Evolutionary conservation across 345 rosid species (phyloP), one percentile per base, ranked within the genome.

Genomic region (Euphorbia lathyris): DNA sequence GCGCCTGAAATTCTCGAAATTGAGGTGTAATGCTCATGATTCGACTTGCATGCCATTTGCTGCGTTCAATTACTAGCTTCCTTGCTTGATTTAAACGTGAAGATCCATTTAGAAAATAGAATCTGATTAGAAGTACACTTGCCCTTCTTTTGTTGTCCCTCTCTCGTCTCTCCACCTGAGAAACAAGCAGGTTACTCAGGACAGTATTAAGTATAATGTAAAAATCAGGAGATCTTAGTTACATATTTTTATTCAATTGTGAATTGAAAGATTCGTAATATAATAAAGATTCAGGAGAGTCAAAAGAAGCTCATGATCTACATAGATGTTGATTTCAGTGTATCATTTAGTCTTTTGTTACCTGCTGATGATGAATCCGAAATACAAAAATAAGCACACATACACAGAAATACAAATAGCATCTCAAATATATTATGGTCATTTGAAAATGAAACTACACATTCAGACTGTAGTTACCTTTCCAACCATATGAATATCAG

Each of bases 141-240:
- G 91, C 81, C 75, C 88, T 82, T 73, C 90, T 88, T 77, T 80
- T 88, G 58, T 81, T 77, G 74, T 91, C 95, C 79, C 97, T 88
- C 79, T 94, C 98, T 19, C 97, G 95, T 71, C 96, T 90, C 87
- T 94, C 98, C 77, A 94, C 98, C 98, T 94, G 80, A 63, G 62
- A 77, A 69, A 66, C 67, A 77, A 52, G 62, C 68, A 73, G 58
- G 75, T 63, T 58, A 10, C 30, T 77, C 38, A 69, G 64, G 43
- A 69, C 59, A 65, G 43, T 64, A 60, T 32, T 23, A 38, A 20
- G 36, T 27, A 65, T 22, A 42, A 56, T 10, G 19, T 26, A 30
- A 32, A 16, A 34, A 57, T n/a, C 23, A 29, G 48, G 27, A 52
- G 62, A 16, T 29, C 29, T 32, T 8, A 34, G 30, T n/a, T 26